These are phyloP conservation scores for Teunomyces kruisii DNA, from an alignment of 805 yeast genomes.

Conservation along the genomic window DNA sequence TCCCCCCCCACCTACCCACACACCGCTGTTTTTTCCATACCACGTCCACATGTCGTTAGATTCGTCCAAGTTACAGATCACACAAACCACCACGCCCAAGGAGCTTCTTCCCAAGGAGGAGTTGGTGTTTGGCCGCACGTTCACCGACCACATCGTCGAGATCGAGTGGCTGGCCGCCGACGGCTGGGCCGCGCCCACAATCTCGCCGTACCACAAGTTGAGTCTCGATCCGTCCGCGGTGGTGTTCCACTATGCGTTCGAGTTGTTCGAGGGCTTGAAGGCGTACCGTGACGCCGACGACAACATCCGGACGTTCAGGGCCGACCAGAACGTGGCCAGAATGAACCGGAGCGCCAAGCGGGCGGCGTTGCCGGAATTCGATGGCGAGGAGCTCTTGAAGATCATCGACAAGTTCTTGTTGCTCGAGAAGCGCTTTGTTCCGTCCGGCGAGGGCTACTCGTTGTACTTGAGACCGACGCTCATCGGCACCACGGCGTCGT, in stretches of 20 bases:
- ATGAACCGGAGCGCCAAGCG: slow-evolving; percentile 26
- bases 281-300: slow-evolving; percentile 24
- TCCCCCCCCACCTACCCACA: too few relatives aligned
- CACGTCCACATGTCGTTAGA: slow-evolving; percentile 14
- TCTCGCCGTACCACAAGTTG: slow-evolving; percentile 27
- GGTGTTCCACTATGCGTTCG: slow-evolving; percentile 30
- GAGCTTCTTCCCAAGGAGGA: slow-evolving; percentile 22
- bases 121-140: slow-evolving; percentile 26
- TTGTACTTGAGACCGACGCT: slow-evolving; percentile 30
- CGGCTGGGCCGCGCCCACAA: slow-evolving; percentile 30
- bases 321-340: slow-evolving; percentile 26
- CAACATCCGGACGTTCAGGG: slow-evolving; percentile 25
- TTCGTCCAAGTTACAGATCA: slow-evolving; percentile 21
- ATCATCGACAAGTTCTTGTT: slow-evolving; percentile 21
- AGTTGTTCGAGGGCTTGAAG: slow-evolving; percentile 32
- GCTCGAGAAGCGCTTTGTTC: slow-evolving; percentile 24
- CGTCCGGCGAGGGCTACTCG: slow-evolving; percentile 26
- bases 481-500: slow-evolving; percentile 24
- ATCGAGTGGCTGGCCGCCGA: slow-evolving; percentile 25
- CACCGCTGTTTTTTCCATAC: too few relatives aligned
- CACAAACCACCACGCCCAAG: slow-evolving; percentile 22
- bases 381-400: slow-evolving; percentile 26
- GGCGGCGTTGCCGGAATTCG: slow-evolving; percentile 27
- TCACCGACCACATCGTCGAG: slow-evolving; percentile 31
- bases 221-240: slow-evolving; percentile 24